Evolutionary conservation across 768 basidiomycete species (phyloP).

Genomic region (Agrocybe chaxingu): DNA sequence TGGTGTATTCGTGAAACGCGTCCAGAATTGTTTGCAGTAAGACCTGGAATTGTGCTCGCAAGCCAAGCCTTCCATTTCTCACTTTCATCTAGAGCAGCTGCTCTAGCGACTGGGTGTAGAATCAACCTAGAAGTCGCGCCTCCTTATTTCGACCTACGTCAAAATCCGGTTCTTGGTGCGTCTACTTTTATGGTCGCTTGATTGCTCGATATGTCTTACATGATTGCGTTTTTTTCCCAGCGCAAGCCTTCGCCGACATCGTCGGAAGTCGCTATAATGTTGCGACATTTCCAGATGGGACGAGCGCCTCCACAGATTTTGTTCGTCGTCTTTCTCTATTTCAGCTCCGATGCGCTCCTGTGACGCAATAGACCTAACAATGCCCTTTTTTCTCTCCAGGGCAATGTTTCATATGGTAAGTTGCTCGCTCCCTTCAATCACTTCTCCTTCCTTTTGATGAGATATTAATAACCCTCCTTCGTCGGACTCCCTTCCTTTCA

Average conservation of each 20-base stretch:
- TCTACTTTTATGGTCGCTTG: slow-evolving; percentile 1
- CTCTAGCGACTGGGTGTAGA: slow-evolving; percentile 58
- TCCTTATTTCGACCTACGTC: slow-evolving; percentile 55
- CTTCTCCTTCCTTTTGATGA: background rate
- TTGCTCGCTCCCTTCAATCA: background rate
- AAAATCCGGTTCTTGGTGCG: slow-evolving; percentile 56
- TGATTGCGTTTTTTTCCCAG: slow-evolving; percentile 27
- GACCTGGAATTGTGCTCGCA: slow-evolving; percentile 17
- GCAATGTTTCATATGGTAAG: slow-evolving; percentile 69
- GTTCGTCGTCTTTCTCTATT: slow-evolving; percentile 37
- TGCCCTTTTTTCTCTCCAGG: slow-evolving; percentile 35
- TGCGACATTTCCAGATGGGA: slow-evolving; percentile 22
- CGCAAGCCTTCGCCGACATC: slow-evolving; percentile 48
- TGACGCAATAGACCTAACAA: slow-evolving; percentile 2
- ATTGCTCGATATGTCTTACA: background rate
- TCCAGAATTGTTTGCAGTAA: slow-evolving; percentile 71
- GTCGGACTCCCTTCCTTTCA: slow-evolving; percentile 17
- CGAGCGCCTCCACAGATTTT: slow-evolving; percentile 74
- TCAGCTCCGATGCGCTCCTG: slow-evolving; percentile 5
- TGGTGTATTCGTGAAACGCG: slow-evolving; percentile 49
- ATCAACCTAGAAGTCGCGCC: slow-evolving; percentile 38
- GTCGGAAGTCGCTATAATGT: slow-evolving; percentile 44
- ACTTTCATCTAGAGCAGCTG: slow-evolving; percentile 51
- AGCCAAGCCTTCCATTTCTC: background rate
- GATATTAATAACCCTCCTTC: slow-evolving; percentile 12